phyloP scores from a whole-genome alignment of 2,329 filamentous ascomycete genomes.

The Blastomyces gilchristii region DNA sequence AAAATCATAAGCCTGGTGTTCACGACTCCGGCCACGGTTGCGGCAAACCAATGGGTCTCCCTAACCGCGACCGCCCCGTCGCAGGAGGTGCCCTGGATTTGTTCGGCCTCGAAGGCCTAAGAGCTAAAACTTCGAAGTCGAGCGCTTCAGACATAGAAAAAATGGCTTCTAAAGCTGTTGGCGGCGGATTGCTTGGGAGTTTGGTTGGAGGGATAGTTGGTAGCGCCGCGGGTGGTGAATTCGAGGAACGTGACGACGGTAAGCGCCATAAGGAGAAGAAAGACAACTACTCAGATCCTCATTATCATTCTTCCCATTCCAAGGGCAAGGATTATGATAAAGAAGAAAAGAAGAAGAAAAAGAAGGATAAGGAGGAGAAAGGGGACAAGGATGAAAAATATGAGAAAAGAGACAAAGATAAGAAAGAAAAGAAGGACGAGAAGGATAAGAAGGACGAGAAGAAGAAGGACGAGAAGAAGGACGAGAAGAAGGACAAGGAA shows the following conservation, averaged over 20 bases:
- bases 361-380: constrained; percentile 9
- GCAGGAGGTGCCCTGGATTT: constrained; percentile 24
- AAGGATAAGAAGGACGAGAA: constrained; percentile 8
- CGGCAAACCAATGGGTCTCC: constrained; percentile 67
- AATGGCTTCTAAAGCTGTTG: constrained; percentile 49
- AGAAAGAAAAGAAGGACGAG: background rate
- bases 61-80: constrained; percentile 39
- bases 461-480: constrained; percentile 1
- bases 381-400: constrained; percentile 4
- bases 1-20: constrained; percentile 80
- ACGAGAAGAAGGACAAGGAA: constrained; percentile 4
- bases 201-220: constrained; percentile 59
- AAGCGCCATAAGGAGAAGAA: constrained; percentile 35
- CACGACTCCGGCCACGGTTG: constrained; percentile 79
- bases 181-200: constrained; percentile 57
- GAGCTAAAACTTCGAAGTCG: constrained; percentile 16
- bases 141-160: constrained; percentile 35
- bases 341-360: constrained; percentile 8
- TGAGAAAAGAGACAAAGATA: background rate
- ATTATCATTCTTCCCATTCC: background rate
- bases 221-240: constrained; percentile 48
- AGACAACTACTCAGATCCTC: background rate
- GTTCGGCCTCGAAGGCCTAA: constrained; percentile 28
- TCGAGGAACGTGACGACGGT: constrained; percentile 51
- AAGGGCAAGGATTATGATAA: background rate